Evolutionary conservation across 805 yeast genomes (phyloP), one percentile per base, ranked within the genome.

Genomic region (Pichia phayaonensis): DNA sequence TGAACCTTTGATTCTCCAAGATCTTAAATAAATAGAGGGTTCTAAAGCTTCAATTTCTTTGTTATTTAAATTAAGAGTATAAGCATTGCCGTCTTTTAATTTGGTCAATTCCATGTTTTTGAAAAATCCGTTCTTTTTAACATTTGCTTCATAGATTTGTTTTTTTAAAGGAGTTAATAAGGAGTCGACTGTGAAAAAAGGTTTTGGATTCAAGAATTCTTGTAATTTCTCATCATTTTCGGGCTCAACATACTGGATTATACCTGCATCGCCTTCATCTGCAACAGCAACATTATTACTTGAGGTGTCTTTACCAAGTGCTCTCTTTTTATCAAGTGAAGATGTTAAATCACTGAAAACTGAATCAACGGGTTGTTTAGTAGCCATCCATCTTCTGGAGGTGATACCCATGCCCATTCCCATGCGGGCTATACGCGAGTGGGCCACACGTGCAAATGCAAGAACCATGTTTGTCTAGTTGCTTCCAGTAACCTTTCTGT

Each of bases 1-100:
- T 7, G 95, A 83, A n/a, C 90, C 79, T 66, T 88, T 88, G 59
- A 90, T 76, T 67, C 98, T 78, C 72, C 75, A 83, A 12, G 95
- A 85, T 64, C 84, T 77, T 51, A 86, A 68, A 68, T 81, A 89
- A n/a, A 92, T 78, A 13, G 94, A 81, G 23, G 98, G 98, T 67
- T 90, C 97, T 53, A 92, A 73, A 2, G 83, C 78, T 49, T 84
- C 85, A 49, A 88, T 80, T 65, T 90, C 96, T 49, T 77, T 75
- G 40, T 71, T 70, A 4, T 80, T 71, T 47, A 92, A 73, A 34
- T 73, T 69, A 54, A 92, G 70, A 56, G 73, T 76, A 50, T 59
- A 63, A 39, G 62, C 55, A 48, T 72, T 70, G 34, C 81, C 83
- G 45, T 67, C 66, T 39, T 63, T 59, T 38, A 69, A 66, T 27